These are phyloP conservation scores for Zymoseptoria pseudotritici DNA, from an alignment of 2,329 filamentous ascomycete species.

Conservation along the genomic window DNA sequence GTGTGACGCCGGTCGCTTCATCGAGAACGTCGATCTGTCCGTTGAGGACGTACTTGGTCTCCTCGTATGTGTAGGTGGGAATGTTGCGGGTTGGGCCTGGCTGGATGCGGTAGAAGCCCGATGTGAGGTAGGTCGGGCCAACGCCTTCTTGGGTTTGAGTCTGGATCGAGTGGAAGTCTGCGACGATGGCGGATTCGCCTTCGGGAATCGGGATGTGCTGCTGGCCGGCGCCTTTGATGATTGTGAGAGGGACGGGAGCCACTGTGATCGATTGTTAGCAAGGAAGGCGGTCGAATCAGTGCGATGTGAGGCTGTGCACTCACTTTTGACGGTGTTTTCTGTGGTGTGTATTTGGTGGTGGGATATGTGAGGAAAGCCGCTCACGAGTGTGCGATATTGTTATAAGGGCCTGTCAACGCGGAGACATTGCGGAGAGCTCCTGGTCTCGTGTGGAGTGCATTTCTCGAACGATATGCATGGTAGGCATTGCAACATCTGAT, in stretches of 20 bases:
- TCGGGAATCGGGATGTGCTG: conserved; percentile 14
- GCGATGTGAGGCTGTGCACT: background rate
- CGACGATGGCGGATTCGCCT: conserved; percentile 13
- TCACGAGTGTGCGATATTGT: background rate
- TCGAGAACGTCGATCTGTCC: conserved; percentile 19
- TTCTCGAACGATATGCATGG: background rate
- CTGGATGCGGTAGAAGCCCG: conserved; percentile 19
- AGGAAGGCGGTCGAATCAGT: background rate
- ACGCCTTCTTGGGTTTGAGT: conserved; percentile 10
- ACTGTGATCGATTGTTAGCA: background rate
- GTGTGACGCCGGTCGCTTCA: conserved; percentile 15
- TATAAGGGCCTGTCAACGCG: background rate
- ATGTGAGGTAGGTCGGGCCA: conserved; percentile 12
- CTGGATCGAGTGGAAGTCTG: conserved; percentile 15
- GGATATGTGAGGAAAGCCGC: background rate
- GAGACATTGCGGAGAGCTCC: background rate
- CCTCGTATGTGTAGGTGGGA: conserved; percentile 14
- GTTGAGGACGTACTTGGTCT: conserved; percentile 16
- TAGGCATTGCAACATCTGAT: background rate
- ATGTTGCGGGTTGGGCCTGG: conserved; percentile 7
- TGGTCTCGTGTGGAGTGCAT: background rate
- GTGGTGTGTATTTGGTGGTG: background rate
- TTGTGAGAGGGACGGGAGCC: conserved; percentile 14
- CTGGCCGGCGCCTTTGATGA: conserved; percentile 17
- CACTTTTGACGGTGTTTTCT: background rate